Evolutionary conservation across 2,329 filamentous ascomycete species (phyloP), one percentile per base, ranked within the genome.

Genomic region (Calycina marina): DNA sequence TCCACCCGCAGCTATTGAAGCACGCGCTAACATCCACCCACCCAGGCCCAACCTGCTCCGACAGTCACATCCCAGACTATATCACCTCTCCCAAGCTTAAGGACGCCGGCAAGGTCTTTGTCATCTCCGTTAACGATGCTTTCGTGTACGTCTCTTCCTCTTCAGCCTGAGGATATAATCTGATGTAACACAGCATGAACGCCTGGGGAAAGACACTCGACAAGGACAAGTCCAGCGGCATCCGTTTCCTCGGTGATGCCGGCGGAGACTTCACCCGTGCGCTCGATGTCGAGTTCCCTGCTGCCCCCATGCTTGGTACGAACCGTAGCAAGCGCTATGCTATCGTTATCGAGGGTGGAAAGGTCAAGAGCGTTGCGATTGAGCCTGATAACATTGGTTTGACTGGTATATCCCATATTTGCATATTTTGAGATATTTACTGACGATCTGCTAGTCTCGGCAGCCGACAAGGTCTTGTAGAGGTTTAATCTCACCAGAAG

Each of bases 111-210:
- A 68, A 78, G 49, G 81, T 93, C 31, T 93, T 92, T 50, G 83
- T 96, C 26, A 74, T 96, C 31, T 75, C 80, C 9, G 85, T 94
- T 52, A 96, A 94, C 53, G 88, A 96, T 55, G 72, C 85, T 15
- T 94, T 94, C 55, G 86, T 93, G 81, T 92, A 65, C 58, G 79
- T 60, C 27, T 18, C 13, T 34, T 36, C 4, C 18, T 14, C 8
- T 28, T 13, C 25, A 28, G n/a, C 25, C 25, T n/a, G 9, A 28
- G 14, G 8, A 9, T n/a, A 12, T n/a, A 28, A 28, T 13, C 35
- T 37, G 35, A 39, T 8, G 9, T 1, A 2, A 5, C 16, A 24
- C 26, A 90, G 82, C 30, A 93, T 86, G 72, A 92, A 90, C 58
- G 85, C 85, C 5, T 93, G 86, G 86, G 73, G 62, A 31, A 72